Percentiles rank a stretch among this genome's conserved stretches.
Evolutionary conservation across 2,329 filamentous ascomycete species (phyloP).

Genomic region (Fusarium musae): DNA sequence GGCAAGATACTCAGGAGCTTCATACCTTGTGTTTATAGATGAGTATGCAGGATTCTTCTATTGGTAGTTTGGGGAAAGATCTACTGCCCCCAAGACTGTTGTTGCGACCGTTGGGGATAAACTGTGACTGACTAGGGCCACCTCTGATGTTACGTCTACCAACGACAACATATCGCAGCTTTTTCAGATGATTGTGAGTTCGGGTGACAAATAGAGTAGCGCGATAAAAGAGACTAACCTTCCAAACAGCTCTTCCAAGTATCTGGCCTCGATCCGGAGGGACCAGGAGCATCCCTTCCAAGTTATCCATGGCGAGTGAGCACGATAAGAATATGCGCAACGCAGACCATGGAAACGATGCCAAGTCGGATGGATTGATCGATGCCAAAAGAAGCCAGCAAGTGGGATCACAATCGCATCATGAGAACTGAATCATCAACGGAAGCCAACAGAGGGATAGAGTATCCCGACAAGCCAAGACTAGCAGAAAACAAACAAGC

Average conservation of each 20-base stretch:
- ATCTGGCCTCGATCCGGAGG: slow-evolving; percentile 64
- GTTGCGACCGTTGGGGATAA: slow-evolving; percentile 52
- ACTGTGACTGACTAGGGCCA: slow-evolving; percentile 54
- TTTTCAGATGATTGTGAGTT: slow-evolving; percentile 35
- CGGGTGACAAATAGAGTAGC: neutral
- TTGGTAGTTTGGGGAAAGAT: slow-evolving; percentile 46
- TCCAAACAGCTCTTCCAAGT: slow-evolving; percentile 63
- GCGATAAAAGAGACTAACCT: slow-evolving; percentile 52
- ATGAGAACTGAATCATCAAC: slow-evolving; percentile 35
- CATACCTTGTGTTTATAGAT: slow-evolving; percentile 68
- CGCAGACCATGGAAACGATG: neutral
- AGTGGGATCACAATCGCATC: slow-evolving; percentile 41
- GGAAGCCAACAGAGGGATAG: slow-evolving; percentile 2
- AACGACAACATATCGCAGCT: slow-evolving; percentile 70
- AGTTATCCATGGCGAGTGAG: slow-evolving; percentile 49
- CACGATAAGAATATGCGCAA: neutral
- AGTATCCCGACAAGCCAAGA: neutral
- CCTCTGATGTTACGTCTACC: slow-evolving; percentile 51
- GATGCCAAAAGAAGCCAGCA: slow-evolving; percentile 4
- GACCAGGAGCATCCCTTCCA: slow-evolving; percentile 61
- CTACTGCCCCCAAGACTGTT: slow-evolving; percentile 52
- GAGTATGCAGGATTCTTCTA: slow-evolving; percentile 61
- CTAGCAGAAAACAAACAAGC: slow-evolving; percentile 2
- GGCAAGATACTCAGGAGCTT: neutral
- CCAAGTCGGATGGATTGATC: neutral